These are phyloP conservation scores for Xylariaceae sp. DNA, from an alignment of 2,329 filamentous ascomycete genomes.

Conservation along the genomic window DNA sequence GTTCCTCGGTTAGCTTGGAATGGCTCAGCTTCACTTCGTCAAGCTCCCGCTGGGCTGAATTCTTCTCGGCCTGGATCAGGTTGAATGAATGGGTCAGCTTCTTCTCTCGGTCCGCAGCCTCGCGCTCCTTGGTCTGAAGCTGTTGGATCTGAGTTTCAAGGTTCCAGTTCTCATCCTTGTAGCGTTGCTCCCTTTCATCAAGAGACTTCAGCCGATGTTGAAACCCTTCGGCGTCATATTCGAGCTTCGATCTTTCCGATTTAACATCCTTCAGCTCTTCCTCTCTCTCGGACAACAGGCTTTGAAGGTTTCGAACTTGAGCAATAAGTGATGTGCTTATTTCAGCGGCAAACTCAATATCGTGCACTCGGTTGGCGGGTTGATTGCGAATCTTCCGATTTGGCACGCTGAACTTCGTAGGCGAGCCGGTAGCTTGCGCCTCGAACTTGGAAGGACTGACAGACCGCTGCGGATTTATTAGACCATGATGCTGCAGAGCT, in stretches of 20 bases:
- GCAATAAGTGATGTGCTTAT: slow-evolving; percentile 91
- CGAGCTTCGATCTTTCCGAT: slow-evolving; percentile 71
- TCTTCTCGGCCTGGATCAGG: slow-evolving; percentile 69
- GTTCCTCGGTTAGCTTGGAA: slow-evolving; percentile 76
- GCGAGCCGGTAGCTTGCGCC: slow-evolving; percentile 77
- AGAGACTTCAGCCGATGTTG: slow-evolving; percentile 75
- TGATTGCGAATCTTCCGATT: slow-evolving; percentile 89
- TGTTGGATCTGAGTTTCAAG: slow-evolving; percentile 91
- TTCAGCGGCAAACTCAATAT: slow-evolving; percentile 97
- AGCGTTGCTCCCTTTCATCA: slow-evolving; percentile 91
- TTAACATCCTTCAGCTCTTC: slow-evolving; percentile 74
- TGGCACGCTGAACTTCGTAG: slow-evolving; percentile 82
- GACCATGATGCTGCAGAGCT: slow-evolving; percentile 3
- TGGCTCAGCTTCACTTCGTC: slow-evolving; percentile 83
- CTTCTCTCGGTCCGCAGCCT: slow-evolving; percentile 77
- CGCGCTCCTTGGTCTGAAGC: slow-evolving; percentile 66
- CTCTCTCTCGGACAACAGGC: slow-evolving; percentile 80
- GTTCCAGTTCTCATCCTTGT: slow-evolving; percentile 99
- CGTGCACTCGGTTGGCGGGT: slow-evolving; percentile 80
- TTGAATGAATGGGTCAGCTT: slow-evolving; percentile 72
- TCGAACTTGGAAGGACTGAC: slow-evolving; percentile 76
- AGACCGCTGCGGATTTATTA: slow-evolving; percentile 48
- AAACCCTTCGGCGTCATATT: slow-evolving; percentile 76
- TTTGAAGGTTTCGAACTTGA: slow-evolving; percentile 89
- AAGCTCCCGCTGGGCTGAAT: slow-evolving; percentile 73